A percentile compares a stretch with the other conserved stretches of the same genome.
Conservation (phyloP, 345 rosid species). For the Arabidopsis arenosa region DNA sequence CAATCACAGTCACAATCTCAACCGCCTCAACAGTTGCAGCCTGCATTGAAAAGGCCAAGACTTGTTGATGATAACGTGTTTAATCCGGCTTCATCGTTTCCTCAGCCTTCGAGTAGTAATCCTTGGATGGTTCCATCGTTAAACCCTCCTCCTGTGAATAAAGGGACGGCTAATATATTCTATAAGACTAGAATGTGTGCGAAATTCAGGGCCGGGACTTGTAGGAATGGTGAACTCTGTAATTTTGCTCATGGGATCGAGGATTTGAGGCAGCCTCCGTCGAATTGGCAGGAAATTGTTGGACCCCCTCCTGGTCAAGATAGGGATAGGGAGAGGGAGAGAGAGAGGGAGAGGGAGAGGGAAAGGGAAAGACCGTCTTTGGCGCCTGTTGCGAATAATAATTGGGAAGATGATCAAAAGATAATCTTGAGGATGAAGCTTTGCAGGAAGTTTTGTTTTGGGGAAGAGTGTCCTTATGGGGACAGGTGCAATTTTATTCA, state of each 20-base stretch:
- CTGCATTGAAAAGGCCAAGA: constrained; percentile 71
- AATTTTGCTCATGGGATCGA: constrained; percentile 93
- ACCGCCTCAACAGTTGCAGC: constrained; percentile 44
- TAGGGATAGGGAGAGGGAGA: constrained; percentile 24
- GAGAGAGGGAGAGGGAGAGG: constrained; percentile 34
- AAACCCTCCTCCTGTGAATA: constrained; percentile 54
- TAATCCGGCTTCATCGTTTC: constrained; percentile 22
- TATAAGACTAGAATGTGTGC: constrained; percentile 92
- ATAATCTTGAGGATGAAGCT: constrained; percentile 92
- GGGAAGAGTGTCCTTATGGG: constrained; percentile 96
- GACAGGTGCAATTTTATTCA: constrained; percentile 95
- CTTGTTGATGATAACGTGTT: constrained; percentile 59
- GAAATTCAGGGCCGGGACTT: constrained; percentile 63
- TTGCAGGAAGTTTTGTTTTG: constrained; percentile 91
- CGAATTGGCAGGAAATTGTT: constrained; percentile 94
- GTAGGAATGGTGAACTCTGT: constrained; percentile 92
- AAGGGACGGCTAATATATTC: constrained; percentile 80
- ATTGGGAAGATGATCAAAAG: constrained; percentile 92
- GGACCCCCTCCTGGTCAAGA: constrained; percentile 51
- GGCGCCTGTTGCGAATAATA: constrained; percentile 40
- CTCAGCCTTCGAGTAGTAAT: constrained; percentile 25
- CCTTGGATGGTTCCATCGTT: constrained; percentile 37
- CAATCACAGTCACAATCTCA: constrained; percentile 8
- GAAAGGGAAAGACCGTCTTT: constrained; percentile 57
- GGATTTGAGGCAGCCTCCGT: constrained; percentile 91